phyloP scores from a whole-genome alignment of 805 yeast species.

The Teunomyces stri region DNA sequence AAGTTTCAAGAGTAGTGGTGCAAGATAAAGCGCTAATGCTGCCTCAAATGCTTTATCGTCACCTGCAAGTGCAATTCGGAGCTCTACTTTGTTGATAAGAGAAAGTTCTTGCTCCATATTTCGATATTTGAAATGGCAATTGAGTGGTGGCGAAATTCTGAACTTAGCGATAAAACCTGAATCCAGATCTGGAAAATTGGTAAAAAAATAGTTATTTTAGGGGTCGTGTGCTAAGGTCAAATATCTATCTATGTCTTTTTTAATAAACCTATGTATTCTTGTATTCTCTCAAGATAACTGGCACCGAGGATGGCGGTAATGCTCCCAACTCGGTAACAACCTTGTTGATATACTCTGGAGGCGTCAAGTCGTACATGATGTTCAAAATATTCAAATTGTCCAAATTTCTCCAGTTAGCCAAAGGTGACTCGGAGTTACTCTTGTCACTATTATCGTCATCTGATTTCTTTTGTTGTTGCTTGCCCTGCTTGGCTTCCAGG shows the following conservation, averaged over 20 bases:
- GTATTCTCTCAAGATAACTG: slow-evolving; percentile 92
- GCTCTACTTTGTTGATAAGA: slow-evolving; percentile 74
- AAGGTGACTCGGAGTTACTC: slow-evolving; percentile 36
- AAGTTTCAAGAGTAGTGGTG: slow-evolving; percentile 77
- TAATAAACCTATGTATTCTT: slow-evolving; percentile 39
- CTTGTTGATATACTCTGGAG: slow-evolving; percentile 89
- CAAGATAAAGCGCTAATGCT: slow-evolving; percentile 58
- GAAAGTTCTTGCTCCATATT: slow-evolving; percentile 50
- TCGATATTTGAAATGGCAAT: not conserved
- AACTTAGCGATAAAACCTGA: too few species aligned
- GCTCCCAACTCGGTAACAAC: slow-evolving; percentile 96
- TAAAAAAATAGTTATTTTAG: not conserved
- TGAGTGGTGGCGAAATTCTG: slow-evolving; percentile 10
- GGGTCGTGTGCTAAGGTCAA: not conserved
- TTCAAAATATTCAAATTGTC: slow-evolving; percentile 70
- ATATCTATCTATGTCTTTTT: not conserved
- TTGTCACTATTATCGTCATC: not conserved
- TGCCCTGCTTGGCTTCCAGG: slow-evolving; percentile 13
- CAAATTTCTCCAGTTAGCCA: slow-evolving; percentile 63
- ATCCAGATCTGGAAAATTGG: not conserved
- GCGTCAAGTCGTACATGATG: slow-evolving; percentile 90
- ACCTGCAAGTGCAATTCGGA: slow-evolving; percentile 74
- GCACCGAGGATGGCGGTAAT: slow-evolving; percentile 96
- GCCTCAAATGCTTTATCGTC: slow-evolving; percentile 62
- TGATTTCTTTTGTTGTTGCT: slow-evolving; percentile 8